These are phyloP conservation scores for Aureococcus anophagefferens DNA, from an alignment of 108 stramenopile genomes.

Conservation along the genomic window DNA sequence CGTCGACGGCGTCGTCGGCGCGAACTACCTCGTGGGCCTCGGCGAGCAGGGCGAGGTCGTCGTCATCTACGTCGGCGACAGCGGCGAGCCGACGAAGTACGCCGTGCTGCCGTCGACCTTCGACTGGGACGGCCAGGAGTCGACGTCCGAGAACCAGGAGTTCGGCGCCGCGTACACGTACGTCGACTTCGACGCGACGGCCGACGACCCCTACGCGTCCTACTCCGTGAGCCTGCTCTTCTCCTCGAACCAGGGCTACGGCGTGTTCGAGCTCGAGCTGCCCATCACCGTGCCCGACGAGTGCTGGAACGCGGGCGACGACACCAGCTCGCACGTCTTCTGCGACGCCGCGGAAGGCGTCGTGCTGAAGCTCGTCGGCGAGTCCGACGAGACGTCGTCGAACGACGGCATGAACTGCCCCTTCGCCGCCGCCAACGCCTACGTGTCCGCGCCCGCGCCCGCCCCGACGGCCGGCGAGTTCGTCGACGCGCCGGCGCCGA, in stretches of 20 bases:
- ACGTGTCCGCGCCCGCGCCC: too few relatives aligned
- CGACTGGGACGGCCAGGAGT: background rate
- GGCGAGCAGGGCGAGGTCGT: background rate
- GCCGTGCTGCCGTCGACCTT: background rate
- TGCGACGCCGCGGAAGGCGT: background rate
- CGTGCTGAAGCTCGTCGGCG: background rate
- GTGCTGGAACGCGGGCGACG: background rate
- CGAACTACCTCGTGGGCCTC: background rate
- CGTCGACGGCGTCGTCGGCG: too few relatives aligned
- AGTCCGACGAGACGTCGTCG: background rate
- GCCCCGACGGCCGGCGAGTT: too few relatives aligned
- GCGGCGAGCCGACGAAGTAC: background rate
- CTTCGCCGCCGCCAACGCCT: background rate
- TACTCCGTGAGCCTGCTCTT: background rate
- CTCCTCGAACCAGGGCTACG: background rate
- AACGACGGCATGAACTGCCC: conserved; percentile 2
- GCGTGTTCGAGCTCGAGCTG: background rate
- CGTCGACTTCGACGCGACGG: background rate
- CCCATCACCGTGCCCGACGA: background rate
- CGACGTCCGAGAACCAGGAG: background rate
- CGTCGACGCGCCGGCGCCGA: too few relatives aligned
- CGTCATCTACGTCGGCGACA: background rate
- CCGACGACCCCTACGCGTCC: too few relatives aligned
- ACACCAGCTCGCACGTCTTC: background rate
- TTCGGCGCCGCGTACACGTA: background rate